Evolutionary conservation across 441 rosid genomes (phyloP), one percentile per base, ranked within the genome.

Genomic region (Theobroma grandiflorum): DNA sequence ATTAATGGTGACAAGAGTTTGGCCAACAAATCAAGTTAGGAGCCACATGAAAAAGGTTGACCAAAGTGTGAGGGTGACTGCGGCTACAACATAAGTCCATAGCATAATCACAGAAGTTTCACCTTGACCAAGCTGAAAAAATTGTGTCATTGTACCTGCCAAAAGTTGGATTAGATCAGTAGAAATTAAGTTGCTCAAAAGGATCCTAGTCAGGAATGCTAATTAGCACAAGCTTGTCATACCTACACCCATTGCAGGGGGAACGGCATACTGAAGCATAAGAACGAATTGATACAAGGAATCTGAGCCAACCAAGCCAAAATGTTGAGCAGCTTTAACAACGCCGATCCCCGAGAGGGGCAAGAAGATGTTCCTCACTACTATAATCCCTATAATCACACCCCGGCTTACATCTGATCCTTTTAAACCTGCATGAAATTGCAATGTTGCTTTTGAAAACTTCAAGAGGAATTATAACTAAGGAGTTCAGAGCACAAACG

Each of bases 11-110:
- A 33, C 14, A 26, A 7, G 4, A 16, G 8, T 15, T 64, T 4
- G 72, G 20, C 2, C 31, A 53, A 22, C 26, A 35, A 33, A 33
- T 47, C 73, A 84, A 43, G 77, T 49, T 40, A 84, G 64, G 37
- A 87, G 72, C 89, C 86, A 86, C 86, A 86, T 80, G 83, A 70
- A 88, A 62, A 79, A 47, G 57, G 86, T 80, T 20, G 83, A 85
- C 88, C 89, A 88, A 15, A 86, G 78, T 4, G 88, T 86, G 10
- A 86, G 82, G 3, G 83, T 58, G 38, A 86, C 9, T 10, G 89
- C 65, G 53, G 91, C 89, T 11, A 78, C 66, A 8, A 26, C 85
- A 35, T 86, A 82, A 20, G 84, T 82, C 89, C 91, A 88, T 20
- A 86, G 83, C 88, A 86, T 67, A 38, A 88, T 80, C 26, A 85